Conservation (phyloP, 2,329 filamentous ascomycete genomes). For the Colletotrichum sp. region DNA sequence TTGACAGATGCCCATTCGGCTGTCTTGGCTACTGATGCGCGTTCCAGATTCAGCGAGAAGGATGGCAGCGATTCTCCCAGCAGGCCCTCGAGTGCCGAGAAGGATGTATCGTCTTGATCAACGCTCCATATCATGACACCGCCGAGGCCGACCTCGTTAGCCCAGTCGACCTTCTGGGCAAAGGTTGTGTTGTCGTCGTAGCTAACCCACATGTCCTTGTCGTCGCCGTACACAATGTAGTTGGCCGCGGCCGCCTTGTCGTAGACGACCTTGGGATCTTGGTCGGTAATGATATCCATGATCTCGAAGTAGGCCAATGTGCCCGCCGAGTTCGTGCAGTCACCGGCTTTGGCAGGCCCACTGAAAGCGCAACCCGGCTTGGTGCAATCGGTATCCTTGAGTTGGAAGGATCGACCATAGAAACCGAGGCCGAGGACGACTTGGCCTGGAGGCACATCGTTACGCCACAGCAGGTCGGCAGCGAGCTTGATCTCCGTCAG, state of each 20-base stretch:
- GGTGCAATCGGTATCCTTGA: conserved; percentile 22
- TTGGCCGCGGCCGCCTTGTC: conserved; percentile 21
- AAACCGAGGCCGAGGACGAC: conserved; percentile 47
- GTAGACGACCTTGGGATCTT: not conserved
- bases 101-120: conserved; percentile 11
- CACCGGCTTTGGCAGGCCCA: not conserved
- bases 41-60: not conserved
- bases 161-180: conserved; percentile 23
- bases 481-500: conserved; percentile 43
- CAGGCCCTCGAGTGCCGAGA: not conserved
- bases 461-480: conserved; percentile 47
- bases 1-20: not conserved
- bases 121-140: conserved; percentile 26
- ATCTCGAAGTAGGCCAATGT: not conserved
- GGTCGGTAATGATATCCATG: not conserved
- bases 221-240: conserved; percentile 7
- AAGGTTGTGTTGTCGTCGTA: conserved; percentile 24
- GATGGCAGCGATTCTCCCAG: not conserved
- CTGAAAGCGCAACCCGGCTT: not conserved
- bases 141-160: conserved; percentile 19
- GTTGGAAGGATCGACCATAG: conserved; percentile 38
- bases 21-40: not conserved
- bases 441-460: conserved; percentile 39
- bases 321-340: not conserved
- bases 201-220: conserved; percentile 24